Conservation (phyloP, 768 basidiomycete genomes). For the Cystofilobasidium capitatum region DNA sequence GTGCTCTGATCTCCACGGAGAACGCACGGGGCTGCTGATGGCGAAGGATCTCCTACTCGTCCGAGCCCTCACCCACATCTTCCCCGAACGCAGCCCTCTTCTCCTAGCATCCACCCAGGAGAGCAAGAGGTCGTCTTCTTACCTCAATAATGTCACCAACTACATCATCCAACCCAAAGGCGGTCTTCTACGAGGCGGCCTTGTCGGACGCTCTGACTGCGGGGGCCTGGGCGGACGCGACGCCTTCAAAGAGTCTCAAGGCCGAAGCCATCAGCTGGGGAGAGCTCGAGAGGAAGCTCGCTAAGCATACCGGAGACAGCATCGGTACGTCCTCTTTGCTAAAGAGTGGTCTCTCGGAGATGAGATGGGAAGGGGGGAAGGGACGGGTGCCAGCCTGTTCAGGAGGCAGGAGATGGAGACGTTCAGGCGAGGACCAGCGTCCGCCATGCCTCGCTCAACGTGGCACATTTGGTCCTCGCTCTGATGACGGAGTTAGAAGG, state of each 20-base stretch:
- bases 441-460: neutral
- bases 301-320: constrained; percentile 61
- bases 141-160: neutral
- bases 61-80: too few relatives aligned
- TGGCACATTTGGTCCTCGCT: neutral
- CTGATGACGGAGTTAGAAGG: neutral
- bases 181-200: constrained; percentile 68
- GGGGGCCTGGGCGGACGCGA: constrained; percentile 58
- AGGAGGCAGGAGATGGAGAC: neutral
- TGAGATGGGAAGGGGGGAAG: neutral
- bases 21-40: too few relatives aligned
- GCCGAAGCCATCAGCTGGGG: constrained; percentile 57
- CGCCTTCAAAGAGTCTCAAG: constrained; percentile 54
- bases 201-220: constrained; percentile 60
- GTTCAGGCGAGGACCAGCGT: neutral
- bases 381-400: neutral
- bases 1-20: too few relatives aligned
- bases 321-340: constrained; percentile 42
- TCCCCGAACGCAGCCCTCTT: too few relatives aligned
- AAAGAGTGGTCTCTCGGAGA: neutral
- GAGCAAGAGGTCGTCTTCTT: neutral
- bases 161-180: constrained; percentile 46
- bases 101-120: too few relatives aligned
- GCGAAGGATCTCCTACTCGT: too few relatives aligned
- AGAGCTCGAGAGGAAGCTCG: constrained; percentile 72